Base-by-base conservation (phyloP, 306 rosid species). In the Vicia villosa region DNA sequence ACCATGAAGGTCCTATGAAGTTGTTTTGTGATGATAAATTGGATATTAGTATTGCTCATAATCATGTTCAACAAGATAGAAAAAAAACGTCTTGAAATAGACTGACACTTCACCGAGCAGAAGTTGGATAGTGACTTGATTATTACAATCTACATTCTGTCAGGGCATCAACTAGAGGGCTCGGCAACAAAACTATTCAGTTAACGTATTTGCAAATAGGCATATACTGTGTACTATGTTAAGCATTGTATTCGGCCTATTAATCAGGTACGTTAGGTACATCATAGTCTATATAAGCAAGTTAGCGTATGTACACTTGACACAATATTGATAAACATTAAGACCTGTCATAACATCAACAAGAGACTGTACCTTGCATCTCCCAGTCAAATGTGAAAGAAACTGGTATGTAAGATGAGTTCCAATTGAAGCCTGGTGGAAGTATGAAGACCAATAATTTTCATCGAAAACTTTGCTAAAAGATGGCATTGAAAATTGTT, bases 381-480 rank as follows among this genome's bases (percentile, higher is more conserved):
- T 79, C 68, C 65, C 82, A 9, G 70, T 34, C 54, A 55, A 47
- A 74, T 71, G 83, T 22, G 92, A 79, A 69, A 69, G 72, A 68
- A 89, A 82, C 49, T 83, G 96, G 68, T 79, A 49, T 74, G 83
- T 66, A 70, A 88, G 86, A 82, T 93, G 93, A 67, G 97, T 72
- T 59, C 97, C 98, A 76, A 90, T 78, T 12, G 98, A 90, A 72
- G 98, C 97, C 85, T 93, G 97, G 73, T 90, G 98, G 74, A 90
- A 93, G 79, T 86, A 93, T 37, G 97, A 85, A 60, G 96, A 90
- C 98, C 97, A 93, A 19, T 84, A 80, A 80, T 64, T 84, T 67
- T 83, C 96, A 19, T 77, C 79, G 75, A 93, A 78, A 43, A 57
- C 66, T 73, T 83, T 77, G 77, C 82, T 71, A 77, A 79, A 74